phyloP scores from a whole-genome alignment of 2,329 filamentous ascomycete species.

The Trichoderma cornu-damae region DNA sequence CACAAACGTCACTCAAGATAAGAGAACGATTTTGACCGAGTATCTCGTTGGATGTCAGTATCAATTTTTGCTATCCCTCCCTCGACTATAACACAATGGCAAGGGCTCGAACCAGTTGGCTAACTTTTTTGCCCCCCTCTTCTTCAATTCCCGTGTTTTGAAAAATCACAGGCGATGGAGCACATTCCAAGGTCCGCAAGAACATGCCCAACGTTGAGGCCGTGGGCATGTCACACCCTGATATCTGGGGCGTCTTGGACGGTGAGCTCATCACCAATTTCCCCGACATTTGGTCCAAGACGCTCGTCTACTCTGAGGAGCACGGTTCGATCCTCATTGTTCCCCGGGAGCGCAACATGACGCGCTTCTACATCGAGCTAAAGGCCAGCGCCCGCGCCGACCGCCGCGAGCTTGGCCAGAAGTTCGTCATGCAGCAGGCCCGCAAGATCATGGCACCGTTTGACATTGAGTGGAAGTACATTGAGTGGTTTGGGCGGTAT shows the following conservation, averaged over 20 bases:
- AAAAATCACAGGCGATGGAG: constrained; percentile 54
- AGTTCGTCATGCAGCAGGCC: constrained; percentile 57
- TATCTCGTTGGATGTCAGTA: constrained; percentile 62
- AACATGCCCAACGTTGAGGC: constrained; percentile 55
- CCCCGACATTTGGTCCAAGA: constrained; percentile 54
- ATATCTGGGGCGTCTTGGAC: constrained; percentile 48
- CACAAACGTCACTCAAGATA: constrained; percentile 47
- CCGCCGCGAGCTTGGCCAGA: constrained; percentile 57
- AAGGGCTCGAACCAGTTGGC: no score
- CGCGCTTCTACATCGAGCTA: constrained; percentile 62
- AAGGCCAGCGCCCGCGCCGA: constrained; percentile 46
- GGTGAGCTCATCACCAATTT: constrained; percentile 46
- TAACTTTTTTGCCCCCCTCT: no score
- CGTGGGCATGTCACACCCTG: constrained; percentile 49
- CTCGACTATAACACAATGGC: no score
- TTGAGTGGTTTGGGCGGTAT: constrained; percentile 51
- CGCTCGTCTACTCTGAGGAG: constrained; percentile 52
- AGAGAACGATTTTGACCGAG: constrained; percentile 48
- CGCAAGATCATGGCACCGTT: constrained; percentile 63
- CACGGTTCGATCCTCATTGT: constrained; percentile 60
- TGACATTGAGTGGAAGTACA: constrained; percentile 57
- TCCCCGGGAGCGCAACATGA: constrained; percentile 57
- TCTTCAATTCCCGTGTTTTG: no score
- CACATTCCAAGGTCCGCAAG: constrained; percentile 64
- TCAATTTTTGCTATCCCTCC: not conserved